Evolutionary conservation across 352 stramenopile genomes (phyloP).

Genomic region (Thraustochytrium sp.): DNA sequence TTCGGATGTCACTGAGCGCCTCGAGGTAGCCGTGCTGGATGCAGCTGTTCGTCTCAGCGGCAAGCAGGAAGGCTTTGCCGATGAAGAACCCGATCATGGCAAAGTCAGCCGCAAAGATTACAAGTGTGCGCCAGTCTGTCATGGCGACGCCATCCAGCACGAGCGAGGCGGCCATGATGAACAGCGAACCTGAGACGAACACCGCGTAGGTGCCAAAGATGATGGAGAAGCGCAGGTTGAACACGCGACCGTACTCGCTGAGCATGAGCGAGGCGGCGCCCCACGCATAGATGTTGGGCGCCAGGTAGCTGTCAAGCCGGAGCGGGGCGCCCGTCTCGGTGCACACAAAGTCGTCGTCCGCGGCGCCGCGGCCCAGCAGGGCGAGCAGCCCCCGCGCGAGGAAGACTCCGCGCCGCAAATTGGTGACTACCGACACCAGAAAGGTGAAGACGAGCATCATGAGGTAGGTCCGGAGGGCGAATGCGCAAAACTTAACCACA

Average conservation of each 20-base stretch:
- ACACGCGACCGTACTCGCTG: neutral
- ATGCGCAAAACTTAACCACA: neutral
- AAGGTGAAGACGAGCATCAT: neutral
- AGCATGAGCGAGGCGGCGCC: neutral
- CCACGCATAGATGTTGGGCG: neutral
- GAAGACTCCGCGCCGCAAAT: neutral
- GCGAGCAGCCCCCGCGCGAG: neutral
- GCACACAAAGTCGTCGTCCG: neutral
- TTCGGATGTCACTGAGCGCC: neutral
- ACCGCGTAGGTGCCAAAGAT: neutral
- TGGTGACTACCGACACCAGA: neutral
- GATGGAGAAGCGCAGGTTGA: neutral
- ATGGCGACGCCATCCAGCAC: neutral
- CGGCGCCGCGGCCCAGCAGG: neutral
- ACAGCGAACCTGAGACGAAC: neutral
- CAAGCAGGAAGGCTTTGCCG: neutral
- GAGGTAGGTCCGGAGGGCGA: neutral
- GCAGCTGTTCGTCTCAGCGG: neutral
- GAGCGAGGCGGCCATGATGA: neutral
- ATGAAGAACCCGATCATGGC: neutral
- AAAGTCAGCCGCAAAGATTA: neutral
- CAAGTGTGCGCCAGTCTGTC: neutral
- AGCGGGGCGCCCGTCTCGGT: neutral
- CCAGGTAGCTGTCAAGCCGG: neutral
- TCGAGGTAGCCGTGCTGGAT: neutral